Evolutionary conservation across 257 asterid genomes (phyloP).

Genomic region (Solanum tarapatanum): DNA sequence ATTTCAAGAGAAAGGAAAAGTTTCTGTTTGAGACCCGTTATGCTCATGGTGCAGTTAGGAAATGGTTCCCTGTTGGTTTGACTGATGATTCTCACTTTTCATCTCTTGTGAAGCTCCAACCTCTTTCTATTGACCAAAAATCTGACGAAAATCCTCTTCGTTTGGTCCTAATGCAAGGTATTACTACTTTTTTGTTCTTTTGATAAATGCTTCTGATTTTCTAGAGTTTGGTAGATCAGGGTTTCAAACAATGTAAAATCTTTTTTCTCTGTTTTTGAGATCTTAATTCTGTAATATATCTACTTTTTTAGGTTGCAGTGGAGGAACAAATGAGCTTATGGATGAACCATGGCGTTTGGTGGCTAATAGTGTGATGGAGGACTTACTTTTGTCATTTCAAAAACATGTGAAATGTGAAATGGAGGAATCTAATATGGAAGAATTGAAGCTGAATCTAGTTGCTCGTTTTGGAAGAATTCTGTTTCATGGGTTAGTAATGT

Average conservation of each 20-base stretch:
- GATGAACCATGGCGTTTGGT: constrained; percentile 23
- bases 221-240: too few relatives aligned
- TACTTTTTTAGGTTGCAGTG: background rate
- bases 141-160: constrained; percentile 14
- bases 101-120: constrained; percentile 15
- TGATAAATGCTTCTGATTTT: too few relatives aligned
- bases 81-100: constrained; percentile 14
- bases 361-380: constrained; percentile 25
- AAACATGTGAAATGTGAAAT: constrained; percentile 18
- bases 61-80: constrained; percentile 44
- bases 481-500: constrained; percentile 32
- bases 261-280: too few relatives aligned
- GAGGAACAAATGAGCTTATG: constrained; percentile 2
- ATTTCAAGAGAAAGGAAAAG: background rate
- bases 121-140: constrained; percentile 11
- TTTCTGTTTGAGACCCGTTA: background rate
- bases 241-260: too few relatives aligned
- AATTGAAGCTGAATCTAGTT: constrained; percentile 23
- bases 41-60: constrained; percentile 15
- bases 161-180: constrained; percentile 11
- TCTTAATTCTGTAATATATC: too few relatives aligned
- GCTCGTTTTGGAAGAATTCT: constrained; percentile 31
- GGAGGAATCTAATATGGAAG: constrained; percentile 6
- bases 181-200: background rate
- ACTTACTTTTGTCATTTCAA: constrained; percentile 25